Percentiles rank a stretch among this genome's conserved stretches.
Evolutionary conservation across 768 basidiomycete species (phyloP).

Genomic region (Mycena metata): DNA sequence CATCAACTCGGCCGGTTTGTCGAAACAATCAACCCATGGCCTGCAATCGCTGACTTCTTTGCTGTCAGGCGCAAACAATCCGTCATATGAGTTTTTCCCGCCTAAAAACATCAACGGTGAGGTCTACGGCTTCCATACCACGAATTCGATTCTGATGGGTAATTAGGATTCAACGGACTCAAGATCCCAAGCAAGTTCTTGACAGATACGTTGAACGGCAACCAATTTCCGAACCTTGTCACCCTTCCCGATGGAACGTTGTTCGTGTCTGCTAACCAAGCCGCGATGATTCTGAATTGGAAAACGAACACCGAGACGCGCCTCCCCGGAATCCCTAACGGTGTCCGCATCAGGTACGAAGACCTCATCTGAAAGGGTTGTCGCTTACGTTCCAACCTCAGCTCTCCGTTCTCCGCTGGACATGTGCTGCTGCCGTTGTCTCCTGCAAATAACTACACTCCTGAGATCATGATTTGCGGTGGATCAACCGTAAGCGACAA

Average conservation of each 20-base stretch:
- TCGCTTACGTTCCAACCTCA: background rate
- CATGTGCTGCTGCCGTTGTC: constrained; percentile 54
- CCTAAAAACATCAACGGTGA: constrained; percentile 53
- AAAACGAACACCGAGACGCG: constrained; percentile 54
- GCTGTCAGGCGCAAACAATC: constrained; percentile 67
- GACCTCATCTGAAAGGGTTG: background rate
- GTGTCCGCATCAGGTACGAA: constrained; percentile 53
- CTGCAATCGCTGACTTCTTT: constrained; percentile 24
- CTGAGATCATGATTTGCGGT: constrained; percentile 63
- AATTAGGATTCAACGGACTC: constrained; percentile 40
- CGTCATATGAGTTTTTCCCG: constrained; percentile 62
- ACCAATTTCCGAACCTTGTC: constrained; percentile 44
- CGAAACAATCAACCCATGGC: background rate
- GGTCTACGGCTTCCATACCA: constrained; percentile 39
- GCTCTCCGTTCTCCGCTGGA: constrained; percentile 54
- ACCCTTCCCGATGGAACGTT: constrained; percentile 58
- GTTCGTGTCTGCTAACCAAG: constrained; percentile 57
- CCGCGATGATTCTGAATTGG: constrained; percentile 58
- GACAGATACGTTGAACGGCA: constrained; percentile 34
- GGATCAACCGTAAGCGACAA: constrained; percentile 54
- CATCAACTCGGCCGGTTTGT: constrained; percentile 59
- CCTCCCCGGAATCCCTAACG: constrained; percentile 60
- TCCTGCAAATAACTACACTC: constrained; percentile 54
- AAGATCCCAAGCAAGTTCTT: constrained; percentile 35
- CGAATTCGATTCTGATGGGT: background rate